Evolutionary conservation across 352 stramenopile species (phyloP).

Genomic region (Phytophthora quininea): DNA sequence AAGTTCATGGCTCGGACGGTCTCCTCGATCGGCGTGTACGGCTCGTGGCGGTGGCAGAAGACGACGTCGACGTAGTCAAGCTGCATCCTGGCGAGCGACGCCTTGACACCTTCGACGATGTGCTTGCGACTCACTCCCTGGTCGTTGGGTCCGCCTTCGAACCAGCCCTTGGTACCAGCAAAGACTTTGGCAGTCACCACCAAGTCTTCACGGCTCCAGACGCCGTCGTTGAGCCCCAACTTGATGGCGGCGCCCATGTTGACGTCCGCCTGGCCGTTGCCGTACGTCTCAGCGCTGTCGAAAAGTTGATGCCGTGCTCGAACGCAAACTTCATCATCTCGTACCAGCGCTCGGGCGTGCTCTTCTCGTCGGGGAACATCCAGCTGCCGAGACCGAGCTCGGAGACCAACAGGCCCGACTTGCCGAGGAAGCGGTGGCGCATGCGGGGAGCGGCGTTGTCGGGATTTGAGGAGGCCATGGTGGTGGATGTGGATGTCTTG

Average conservation of each 20-base stretch:
- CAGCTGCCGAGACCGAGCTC: conserved; percentile 31
- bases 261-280: conserved; percentile 24
- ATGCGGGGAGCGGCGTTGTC: conserved; percentile 21
- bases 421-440: conserved; percentile 35
- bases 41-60: no score
- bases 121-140: conserved; percentile 47
- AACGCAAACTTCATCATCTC: conserved; percentile 31
- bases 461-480: conserved; percentile 3
- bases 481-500: not conserved
- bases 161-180: conserved; percentile 22
- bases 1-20: no score
- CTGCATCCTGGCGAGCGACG: conserved; percentile 33
- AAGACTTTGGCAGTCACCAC: conserved; percentile 57
- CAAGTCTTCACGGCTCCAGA: conserved; percentile 43
- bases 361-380: conserved; percentile 20
- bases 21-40: no score
- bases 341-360: conserved; percentile 34
- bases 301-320: conserved; percentile 56
- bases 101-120: conserved; percentile 55
- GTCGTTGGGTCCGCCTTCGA: conserved; percentile 28
- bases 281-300: conserved; percentile 49
- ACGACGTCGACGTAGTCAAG: not conserved
- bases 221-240: conserved; percentile 31
- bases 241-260: conserved; percentile 42
- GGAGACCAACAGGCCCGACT: conserved; percentile 35